Evolutionary conservation across 2,329 filamentous ascomycete species (phyloP).

Genomic region (Amauroascus verrucosus): DNA sequence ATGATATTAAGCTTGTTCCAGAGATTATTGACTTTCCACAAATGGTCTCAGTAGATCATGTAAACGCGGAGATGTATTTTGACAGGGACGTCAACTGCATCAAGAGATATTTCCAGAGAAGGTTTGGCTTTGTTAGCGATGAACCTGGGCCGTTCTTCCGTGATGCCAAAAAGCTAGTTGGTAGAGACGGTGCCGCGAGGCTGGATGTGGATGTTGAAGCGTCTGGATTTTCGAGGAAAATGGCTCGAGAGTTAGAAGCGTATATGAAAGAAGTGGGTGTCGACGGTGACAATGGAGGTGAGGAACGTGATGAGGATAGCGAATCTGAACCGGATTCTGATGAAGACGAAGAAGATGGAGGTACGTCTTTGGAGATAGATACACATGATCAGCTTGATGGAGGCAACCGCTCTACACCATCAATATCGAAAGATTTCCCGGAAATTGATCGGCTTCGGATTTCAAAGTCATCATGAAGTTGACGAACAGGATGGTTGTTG

Average conservation of each 20-base stretch:
- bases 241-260: constrained; percentile 83
- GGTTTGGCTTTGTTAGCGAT: constrained; percentile 78
- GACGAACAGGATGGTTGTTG: too few species aligned
- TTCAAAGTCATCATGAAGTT: constrained; percentile 2
- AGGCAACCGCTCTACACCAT: background rate
- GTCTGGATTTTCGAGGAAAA: constrained; percentile 92
- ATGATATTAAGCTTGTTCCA: constrained; percentile 53
- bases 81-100: constrained; percentile 92
- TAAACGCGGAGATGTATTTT: constrained; percentile 94
- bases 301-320: constrained; percentile 28
- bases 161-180: constrained; percentile 66
- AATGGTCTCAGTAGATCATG: constrained; percentile 91
- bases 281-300: constrained; percentile 41
- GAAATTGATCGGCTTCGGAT: constrained; percentile 11
- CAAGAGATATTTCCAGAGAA: constrained; percentile 82
- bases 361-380: background rate
- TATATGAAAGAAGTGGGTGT: constrained; percentile 69
- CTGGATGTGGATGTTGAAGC: constrained; percentile 84
- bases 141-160: constrained; percentile 75
- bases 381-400: background rate
- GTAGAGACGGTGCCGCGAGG: constrained; percentile 51
- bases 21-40: constrained; percentile 96
- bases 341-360: constrained; percentile 21
- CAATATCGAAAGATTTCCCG: background rate
- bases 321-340: constrained; percentile 34